Evolutionary conservation across 768 basidiomycete species (phyloP), one percentile per base, ranked within the genome.

Genomic region (Boletus rufocinnamomeus): DNA sequence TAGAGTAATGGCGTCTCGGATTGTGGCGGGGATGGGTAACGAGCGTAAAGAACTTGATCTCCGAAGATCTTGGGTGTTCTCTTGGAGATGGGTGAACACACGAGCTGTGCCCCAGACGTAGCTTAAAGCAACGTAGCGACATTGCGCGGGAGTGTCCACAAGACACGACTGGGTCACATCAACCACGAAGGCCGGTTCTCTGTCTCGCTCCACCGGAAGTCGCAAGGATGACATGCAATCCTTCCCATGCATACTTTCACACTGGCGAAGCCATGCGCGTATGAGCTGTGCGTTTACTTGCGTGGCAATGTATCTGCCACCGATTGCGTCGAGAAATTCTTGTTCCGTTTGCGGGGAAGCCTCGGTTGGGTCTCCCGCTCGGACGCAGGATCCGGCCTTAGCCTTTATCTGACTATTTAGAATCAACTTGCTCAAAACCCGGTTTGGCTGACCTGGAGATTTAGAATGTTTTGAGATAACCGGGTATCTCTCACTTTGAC

Each of bases 41-140:
- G 49, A 48, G 25, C 8, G 25, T 8, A 63, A 40, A n/a, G 52
- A 59, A 50, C 23, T 16, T 8, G 40, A 25, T 21, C 21, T 48
- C 47, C 54, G 63, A 9, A 64, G 41, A 11, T 52, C 21, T 40
- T 25, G 47, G 25, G 52, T 56, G 32, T 55, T 48, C 27, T 48
- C 50, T 23, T 5, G 23, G 52, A 58, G 55, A 53, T 62, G 62
- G 10, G 9, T 52, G 50, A 59, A 50, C 6, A 65, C 56, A 1
- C 35, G 17, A 5, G 35, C 27, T 19, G 8, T 45, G 30, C 67
- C 67, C 65, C 59, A 67, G 23, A 63, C 56, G 35, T 68, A 68
- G 52, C 66, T 67, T 17, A 68, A 46, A 35, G 67, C 49, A 32
- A 63, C 23, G 23, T 70, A 69, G 21, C 68, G 68, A 38, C 58